Conservation (phyloP, 2,329 filamentous ascomycete species). For the Xylariaceae sp. region DNA sequence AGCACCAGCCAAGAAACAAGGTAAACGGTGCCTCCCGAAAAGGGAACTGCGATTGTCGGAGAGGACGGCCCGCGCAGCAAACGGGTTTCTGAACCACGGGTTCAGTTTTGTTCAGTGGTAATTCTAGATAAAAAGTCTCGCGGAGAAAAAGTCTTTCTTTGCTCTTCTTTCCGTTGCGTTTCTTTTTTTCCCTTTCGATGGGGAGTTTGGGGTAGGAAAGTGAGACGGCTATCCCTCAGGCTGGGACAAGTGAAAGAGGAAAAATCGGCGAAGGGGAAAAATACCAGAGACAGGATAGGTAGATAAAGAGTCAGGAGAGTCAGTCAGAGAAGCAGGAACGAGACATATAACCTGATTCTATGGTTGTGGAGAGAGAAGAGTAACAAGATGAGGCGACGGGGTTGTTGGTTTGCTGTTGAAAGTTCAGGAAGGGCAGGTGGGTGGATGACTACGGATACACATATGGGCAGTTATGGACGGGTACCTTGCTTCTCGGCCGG, state of each 20-base stretch:
- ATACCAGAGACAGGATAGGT: constrained; percentile 23
- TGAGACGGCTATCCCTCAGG: constrained; percentile 35
- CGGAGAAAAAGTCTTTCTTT: neutral
- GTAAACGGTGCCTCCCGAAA: constrained; percentile 24
- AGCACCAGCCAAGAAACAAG: constrained; percentile 11
- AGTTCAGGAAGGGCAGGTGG: constrained; percentile 8
- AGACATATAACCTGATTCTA: constrained; percentile 30
- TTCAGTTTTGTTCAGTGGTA: neutral
- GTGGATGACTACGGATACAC: constrained; percentile 19
- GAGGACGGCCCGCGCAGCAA: constrained; percentile 26
- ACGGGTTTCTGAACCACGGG: constrained; percentile 16
- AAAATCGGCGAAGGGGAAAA: constrained; percentile 19
- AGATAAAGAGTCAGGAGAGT: constrained; percentile 28
- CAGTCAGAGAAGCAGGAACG: constrained; percentile 21
- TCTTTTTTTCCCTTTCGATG: neutral
- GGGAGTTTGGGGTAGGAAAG: neutral
- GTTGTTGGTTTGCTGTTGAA: constrained; percentile 13
- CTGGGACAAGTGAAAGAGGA: constrained; percentile 23
- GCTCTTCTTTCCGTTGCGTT: neutral
- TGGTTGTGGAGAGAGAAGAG: neutral
- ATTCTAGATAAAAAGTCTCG: neutral
- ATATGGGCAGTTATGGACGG: constrained; percentile 17
- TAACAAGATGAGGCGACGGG: neutral
- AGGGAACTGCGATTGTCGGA: constrained; percentile 24
- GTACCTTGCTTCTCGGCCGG: constrained; percentile 24